These are phyloP conservation scores for Leccinellum rugosiceps DNA, from an alignment of 768 basidiomycete genomes.

Conservation along the genomic window DNA sequence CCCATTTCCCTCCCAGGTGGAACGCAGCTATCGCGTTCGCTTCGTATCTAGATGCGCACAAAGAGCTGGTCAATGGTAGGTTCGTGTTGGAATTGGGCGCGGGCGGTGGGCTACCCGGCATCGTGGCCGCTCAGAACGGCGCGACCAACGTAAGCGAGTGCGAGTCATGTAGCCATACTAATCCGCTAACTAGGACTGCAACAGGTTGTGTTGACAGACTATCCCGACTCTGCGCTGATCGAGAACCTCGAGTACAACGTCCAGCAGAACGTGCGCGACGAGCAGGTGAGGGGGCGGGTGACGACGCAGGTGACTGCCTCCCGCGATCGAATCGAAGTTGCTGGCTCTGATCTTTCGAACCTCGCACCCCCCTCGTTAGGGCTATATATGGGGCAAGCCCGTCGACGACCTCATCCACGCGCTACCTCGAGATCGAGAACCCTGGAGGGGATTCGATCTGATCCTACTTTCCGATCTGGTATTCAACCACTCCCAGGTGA, in stretches of 20 bases:
- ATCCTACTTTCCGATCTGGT: conserved; percentile 91
- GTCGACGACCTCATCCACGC: conserved; percentile 34
- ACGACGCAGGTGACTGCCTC: conserved; percentile 34
- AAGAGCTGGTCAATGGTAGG: conserved; percentile 41
- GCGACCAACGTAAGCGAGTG: conserved; percentile 52
- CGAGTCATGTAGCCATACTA: background rate
- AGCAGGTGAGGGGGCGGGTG: conserved; percentile 15
- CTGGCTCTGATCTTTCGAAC: background rate
- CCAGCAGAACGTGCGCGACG: conserved; percentile 44
- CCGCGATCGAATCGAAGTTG: background rate
- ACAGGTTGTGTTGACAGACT: conserved; percentile 87
- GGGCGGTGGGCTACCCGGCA: conserved; percentile 84
- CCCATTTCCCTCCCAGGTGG: conserved; percentile 56
- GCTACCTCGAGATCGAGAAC: conserved; percentile 17
- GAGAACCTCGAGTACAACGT: conserved; percentile 76
- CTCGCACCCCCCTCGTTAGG: conserved; percentile 35
- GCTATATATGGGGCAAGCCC: conserved; percentile 80
- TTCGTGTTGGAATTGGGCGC: conserved; percentile 88
- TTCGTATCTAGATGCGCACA: conserved; percentile 59
- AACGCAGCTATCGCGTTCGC: conserved; percentile 76
- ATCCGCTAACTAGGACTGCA: background rate
- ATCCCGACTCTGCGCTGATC: conserved; percentile 76
- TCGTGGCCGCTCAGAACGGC: conserved; percentile 69
- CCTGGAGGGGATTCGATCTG: conserved; percentile 56
- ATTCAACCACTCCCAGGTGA: conserved; percentile 91